A percentile compares a stretch with the other conserved stretches of the same genome.
Conservation (phyloP, 2,329 filamentous ascomycete genomes). For the Aspergillus sp. region DNA sequence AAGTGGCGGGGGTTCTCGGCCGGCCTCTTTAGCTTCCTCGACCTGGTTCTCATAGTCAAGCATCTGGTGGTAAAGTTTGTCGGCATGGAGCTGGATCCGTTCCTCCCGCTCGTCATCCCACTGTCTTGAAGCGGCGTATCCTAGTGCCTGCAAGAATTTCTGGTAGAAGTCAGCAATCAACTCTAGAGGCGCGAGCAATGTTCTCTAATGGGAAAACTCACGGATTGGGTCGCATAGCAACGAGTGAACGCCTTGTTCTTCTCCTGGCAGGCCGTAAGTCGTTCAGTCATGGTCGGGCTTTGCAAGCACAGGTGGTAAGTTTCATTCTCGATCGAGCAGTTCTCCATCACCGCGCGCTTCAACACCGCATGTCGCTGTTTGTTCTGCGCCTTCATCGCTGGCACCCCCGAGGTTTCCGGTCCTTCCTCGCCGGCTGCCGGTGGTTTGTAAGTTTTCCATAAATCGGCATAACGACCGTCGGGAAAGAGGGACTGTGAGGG, state of each 20-base stretch:
- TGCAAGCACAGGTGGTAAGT: constrained; percentile 54
- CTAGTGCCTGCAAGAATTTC: constrained; percentile 86
- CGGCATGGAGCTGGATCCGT: constrained; percentile 92
- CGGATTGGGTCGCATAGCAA: constrained; percentile 86
- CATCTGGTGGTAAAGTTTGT: constrained; percentile 85
- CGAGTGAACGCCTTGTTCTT: constrained; percentile 77
- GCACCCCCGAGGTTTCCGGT: constrained; percentile 73
- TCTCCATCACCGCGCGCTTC: constrained; percentile 81
- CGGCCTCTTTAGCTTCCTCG: constrained; percentile 55
- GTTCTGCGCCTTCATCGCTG: constrained; percentile 77
- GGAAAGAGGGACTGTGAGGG: constrained; percentile 59
- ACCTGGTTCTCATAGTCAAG: constrained; percentile 74
- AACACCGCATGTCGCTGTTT: constrained; percentile 79
- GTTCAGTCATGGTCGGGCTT: constrained; percentile 63
- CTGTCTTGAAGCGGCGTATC: constrained; percentile 72
- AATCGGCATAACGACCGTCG: constrained; percentile 75
- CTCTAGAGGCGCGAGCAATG: background rate
- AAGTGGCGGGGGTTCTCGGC: constrained; percentile 43
- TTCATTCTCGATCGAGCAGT: constrained; percentile 73
- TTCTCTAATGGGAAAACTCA: constrained; percentile 41
- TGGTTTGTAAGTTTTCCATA: constrained; percentile 90
- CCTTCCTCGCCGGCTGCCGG: constrained; percentile 65
- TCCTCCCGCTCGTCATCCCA: constrained; percentile 71
- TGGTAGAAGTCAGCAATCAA: constrained; percentile 34
- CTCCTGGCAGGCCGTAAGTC: constrained; percentile 74